Percentiles rank a stretch among this genome's conserved stretches.
phyloP scores from a whole-genome alignment of 768 basidiomycete genomes.

The Macrolepiota albuminosa region DNA sequence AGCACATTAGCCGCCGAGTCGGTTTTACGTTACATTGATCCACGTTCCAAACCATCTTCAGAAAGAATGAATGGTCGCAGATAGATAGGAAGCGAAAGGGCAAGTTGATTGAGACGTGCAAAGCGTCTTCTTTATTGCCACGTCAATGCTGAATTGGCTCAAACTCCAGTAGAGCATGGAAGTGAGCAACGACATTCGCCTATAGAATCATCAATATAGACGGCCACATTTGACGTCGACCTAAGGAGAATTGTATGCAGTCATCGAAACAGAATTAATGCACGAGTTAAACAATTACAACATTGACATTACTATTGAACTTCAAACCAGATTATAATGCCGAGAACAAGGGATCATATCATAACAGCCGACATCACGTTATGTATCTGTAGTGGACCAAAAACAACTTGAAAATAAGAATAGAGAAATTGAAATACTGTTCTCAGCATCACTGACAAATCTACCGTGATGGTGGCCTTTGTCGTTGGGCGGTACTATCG shows the following conservation, averaged over 20 bases:
- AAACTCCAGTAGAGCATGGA: background rate
- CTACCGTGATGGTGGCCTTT: background rate
- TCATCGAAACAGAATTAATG: background rate
- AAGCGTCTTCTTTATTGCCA: background rate
- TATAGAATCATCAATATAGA: background rate
- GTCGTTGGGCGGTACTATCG: background rate
- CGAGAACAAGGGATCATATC: conserved; percentile 8
- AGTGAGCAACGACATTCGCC: background rate
- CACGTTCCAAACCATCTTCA: background rate
- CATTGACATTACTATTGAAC: background rate
- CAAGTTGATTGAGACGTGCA: background rate
- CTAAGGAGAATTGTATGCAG: background rate
- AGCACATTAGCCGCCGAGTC: background rate
- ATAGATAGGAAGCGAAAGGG: background rate
- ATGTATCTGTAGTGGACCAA: conserved; percentile 3
- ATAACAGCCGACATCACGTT: background rate
- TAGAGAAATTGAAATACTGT: background rate
- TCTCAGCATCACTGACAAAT: conserved; percentile 11
- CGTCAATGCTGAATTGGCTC: background rate
- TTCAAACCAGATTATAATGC: background rate
- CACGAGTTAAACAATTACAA: background rate
- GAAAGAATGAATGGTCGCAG: background rate
- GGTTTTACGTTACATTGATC: background rate
- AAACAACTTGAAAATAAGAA: background rate
- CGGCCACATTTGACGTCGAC: background rate